Evolutionary conservation across 805 yeast genomes (phyloP).

Genomic region (Deakozyma indianensis): DNA sequence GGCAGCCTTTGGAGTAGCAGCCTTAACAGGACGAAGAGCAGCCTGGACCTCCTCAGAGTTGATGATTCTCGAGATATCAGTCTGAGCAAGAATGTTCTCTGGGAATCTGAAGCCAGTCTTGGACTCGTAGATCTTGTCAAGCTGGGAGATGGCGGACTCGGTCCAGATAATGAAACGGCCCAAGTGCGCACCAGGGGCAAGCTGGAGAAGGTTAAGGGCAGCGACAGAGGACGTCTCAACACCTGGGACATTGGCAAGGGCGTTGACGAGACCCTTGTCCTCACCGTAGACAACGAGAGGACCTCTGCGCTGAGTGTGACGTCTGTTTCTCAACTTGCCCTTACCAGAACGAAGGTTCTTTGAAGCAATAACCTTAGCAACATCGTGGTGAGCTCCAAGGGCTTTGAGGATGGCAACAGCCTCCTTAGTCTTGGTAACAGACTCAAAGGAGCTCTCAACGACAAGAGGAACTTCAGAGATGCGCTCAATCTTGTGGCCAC

Average conservation of each 20-base stretch:
- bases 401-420: slow-evolving; percentile 98
- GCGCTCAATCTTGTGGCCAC: slow-evolving; percentile 99
- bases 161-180: slow-evolving; percentile 99
- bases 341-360: slow-evolving; percentile 99
- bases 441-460: slow-evolving; percentile 84
- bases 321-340: slow-evolving; percentile 99
- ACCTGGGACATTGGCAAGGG: slow-evolving; percentile 99
- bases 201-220: slow-evolving; percentile 88
- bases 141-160: slow-evolving; percentile 91
- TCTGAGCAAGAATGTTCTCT: slow-evolving; percentile 82
- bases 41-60: slow-evolving; percentile 99
- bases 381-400: slow-evolving; percentile 97
- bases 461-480: slow-evolving; percentile 98
- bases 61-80: slow-evolving; percentile 94
- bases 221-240: slow-evolving; percentile 92
- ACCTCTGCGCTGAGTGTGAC: slow-evolving; percentile 99
- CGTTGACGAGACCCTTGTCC: slow-evolving; percentile 96
- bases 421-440: slow-evolving; percentile 92
- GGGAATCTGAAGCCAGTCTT: slow-evolving; percentile 90
- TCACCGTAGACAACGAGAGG: slow-evolving; percentile 96
- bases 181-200: slow-evolving; percentile 99
- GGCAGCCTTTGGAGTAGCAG: slow-evolving; percentile 85
- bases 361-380: slow-evolving; percentile 94
- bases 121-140: slow-evolving; percentile 83
- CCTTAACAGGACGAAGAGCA: slow-evolving; percentile 83